These are phyloP conservation scores for Podila verticillata DNA, from an alignment of 192 early-diverging fungal genomes.

Conservation along the genomic window DNA sequence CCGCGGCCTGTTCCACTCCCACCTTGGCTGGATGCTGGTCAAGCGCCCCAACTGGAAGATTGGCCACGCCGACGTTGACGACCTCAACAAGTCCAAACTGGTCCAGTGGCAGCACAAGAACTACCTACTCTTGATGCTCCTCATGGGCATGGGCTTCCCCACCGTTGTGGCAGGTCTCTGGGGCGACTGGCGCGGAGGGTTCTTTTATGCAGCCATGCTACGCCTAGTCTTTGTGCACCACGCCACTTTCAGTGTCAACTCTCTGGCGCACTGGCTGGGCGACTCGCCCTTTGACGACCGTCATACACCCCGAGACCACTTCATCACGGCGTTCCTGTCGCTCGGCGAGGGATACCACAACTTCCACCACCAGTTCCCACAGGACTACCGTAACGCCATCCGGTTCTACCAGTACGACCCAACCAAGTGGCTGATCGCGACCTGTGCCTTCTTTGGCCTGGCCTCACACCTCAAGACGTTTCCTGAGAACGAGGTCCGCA, in stretches of 20 bases:
- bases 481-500: constrained; percentile 83
- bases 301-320: constrained; percentile 84
- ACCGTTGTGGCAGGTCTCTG: constrained; percentile 87
- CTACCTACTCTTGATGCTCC: constrained; percentile 75
- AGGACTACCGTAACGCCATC: constrained; percentile 90
- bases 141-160: constrained; percentile 83
- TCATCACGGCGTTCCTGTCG: constrained; percentile 80
- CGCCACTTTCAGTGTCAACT: constrained; percentile 92
- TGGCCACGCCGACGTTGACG: constrained; percentile 84
- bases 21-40: constrained; percentile 89
- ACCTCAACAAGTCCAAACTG: constrained; percentile 77
- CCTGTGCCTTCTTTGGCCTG: constrained; percentile 68
- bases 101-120: constrained; percentile 83
- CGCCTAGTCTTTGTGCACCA: constrained; percentile 86
- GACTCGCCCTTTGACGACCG: constrained; percentile 84
- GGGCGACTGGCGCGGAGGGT: constrained; percentile 85
- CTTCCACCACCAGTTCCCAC: constrained; percentile 91
- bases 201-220: constrained; percentile 76
- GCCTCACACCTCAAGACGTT: constrained; percentile 82
- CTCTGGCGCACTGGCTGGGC: constrained; percentile 85
- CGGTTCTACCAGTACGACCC: constrained; percentile 84
- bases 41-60: constrained; percentile 77
- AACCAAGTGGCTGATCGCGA: constrained; percentile 86
- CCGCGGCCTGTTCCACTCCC: constrained; percentile 82
- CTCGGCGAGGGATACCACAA: constrained; percentile 92